Conservation (phyloP, 495 filamentous ascomycete genomes). For the Aspergillus bertholletiae region DNA sequence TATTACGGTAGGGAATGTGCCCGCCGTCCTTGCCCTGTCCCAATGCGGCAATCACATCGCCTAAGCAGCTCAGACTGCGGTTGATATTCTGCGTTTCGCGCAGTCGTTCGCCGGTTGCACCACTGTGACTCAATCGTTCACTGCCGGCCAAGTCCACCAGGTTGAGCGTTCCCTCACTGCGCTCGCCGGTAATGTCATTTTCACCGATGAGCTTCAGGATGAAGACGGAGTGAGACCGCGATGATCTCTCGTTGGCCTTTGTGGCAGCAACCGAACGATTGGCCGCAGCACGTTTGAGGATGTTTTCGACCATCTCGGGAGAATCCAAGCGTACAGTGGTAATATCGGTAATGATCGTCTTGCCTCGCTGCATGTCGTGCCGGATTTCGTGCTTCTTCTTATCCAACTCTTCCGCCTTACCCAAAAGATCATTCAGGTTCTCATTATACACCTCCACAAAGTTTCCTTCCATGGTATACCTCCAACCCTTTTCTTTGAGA, state of each 20-base stretch:
- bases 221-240: constrained; percentile 92
- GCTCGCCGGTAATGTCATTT: constrained; percentile 76
- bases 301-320: constrained; percentile 69
- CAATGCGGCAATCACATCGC: constrained; percentile 90
- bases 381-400: constrained; percentile 91
- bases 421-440: constrained; percentile 88
- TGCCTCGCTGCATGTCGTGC: constrained; percentile 75
- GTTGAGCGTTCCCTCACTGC: constrained; percentile 90
- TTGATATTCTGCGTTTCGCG: constrained; percentile 98
- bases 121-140: constrained; percentile 82
- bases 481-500: constrained; percentile 88
- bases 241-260: constrained; percentile 92
- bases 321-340: constrained; percentile 76
- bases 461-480: constrained; percentile 87
- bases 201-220: constrained; percentile 84
- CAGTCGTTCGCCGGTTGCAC: constrained; percentile 78
- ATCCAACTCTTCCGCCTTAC: constrained; percentile 68
- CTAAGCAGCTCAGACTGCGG: constrained; percentile 82
- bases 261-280: constrained; percentile 94
- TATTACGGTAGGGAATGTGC: constrained; percentile 93
- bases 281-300: constrained; percentile 71
- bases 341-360: constrained; percentile 81
- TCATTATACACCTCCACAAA: constrained; percentile 99
- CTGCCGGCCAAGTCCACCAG: constrained; percentile 94
- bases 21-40: constrained; percentile 80